Evolutionary conservation across 148 eudicot species (phyloP).

Genomic region (Rheum nobile): DNA sequence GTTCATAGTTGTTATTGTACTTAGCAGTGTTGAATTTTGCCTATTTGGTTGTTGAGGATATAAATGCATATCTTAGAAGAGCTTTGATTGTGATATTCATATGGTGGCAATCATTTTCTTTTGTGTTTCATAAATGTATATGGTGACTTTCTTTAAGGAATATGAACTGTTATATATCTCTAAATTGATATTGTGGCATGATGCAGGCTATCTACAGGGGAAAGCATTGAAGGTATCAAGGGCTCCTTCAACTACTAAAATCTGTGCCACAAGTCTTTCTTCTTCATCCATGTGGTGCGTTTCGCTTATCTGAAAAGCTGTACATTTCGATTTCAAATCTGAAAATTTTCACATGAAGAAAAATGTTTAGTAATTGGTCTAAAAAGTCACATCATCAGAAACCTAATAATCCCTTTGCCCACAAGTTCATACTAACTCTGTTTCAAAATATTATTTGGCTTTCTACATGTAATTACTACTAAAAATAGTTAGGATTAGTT

Average conservation of each 20-base stretch:
- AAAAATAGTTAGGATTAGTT: too few relatives aligned
- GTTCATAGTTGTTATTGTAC: not conserved
- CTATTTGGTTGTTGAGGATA: not conserved
- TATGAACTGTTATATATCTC: not conserved
- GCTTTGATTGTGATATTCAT: not conserved
- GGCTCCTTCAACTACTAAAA: not conserved
- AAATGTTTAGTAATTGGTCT: too few relatives aligned
- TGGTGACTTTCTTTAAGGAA: too few relatives aligned
- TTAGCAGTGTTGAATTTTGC: not conserved
- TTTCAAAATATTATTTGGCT: too few relatives aligned
- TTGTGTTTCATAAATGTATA: too few relatives aligned
- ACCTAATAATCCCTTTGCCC: too few relatives aligned
- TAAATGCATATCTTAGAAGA: not conserved
- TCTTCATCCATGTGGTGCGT: not conserved
- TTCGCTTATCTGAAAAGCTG: not conserved
- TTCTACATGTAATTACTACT: too few relatives aligned
- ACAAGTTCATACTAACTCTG: too few relatives aligned
- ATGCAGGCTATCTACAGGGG: not conserved
- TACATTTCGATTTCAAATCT: not conserved
- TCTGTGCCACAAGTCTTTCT: too few relatives aligned
- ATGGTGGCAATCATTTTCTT: too few relatives aligned
- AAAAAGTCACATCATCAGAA: too few relatives aligned
- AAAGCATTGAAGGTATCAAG: slow-evolving; percentile 1
- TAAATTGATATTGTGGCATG: not conserved
- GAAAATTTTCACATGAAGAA: too few relatives aligned